Percentiles rank a stretch among this genome's conserved stretches.
phyloP scores from a whole-genome alignment of 495 filamentous ascomycete genomes.

The Thermothielavioides terrestris region DNA sequence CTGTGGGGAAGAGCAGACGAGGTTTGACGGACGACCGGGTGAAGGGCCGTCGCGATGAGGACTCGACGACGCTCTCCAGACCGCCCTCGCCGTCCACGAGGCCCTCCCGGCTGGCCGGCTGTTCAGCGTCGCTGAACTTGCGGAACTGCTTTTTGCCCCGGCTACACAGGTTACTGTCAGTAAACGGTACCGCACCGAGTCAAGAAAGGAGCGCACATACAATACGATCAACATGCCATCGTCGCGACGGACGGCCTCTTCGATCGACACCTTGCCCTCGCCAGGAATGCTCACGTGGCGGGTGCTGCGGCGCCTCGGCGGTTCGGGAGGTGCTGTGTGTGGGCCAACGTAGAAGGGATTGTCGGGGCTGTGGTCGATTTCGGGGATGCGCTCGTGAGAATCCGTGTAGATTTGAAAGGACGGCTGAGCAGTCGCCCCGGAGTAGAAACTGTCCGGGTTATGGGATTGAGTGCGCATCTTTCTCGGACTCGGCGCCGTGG shows the following conservation, averaged over 20 bases:
- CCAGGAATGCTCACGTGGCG: slow-evolving; percentile 42
- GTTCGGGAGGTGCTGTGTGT: slow-evolving; percentile 21
- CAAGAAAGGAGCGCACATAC: slow-evolving; percentile 48
- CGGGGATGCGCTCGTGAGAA: slow-evolving; percentile 75
- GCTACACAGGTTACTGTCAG: slow-evolving; percentile 42
- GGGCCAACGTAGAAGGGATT: slow-evolving; percentile 65
- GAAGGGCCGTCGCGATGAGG: slow-evolving; percentile 45
- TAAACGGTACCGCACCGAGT: neutral
- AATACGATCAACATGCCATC: slow-evolving; percentile 82
- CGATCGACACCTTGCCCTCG: slow-evolving; percentile 47
- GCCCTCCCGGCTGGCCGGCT: slow-evolving; percentile 19
- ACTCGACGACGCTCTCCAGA: slow-evolving; percentile 36
- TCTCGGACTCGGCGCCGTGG: slow-evolving; percentile 51
- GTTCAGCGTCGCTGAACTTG: slow-evolving; percentile 42
- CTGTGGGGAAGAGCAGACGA: slow-evolving; percentile 69
- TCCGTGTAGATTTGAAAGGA: slow-evolving; percentile 83
- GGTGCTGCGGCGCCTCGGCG: slow-evolving; percentile 35
- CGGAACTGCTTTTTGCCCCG: slow-evolving; percentile 85
- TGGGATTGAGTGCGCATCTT: slow-evolving; percentile 48
- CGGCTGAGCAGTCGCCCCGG: slow-evolving; percentile 42
- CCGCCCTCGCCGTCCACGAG: slow-evolving; percentile 41
- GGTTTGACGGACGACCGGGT: slow-evolving; percentile 74
- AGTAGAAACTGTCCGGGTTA: slow-evolving; percentile 60
- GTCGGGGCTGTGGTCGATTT: slow-evolving; percentile 50
- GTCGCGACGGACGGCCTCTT: slow-evolving; percentile 53